A percentile compares a stretch with the other conserved stretches of the same genome.
Evolutionary conservation across 257 asterid species (phyloP).

Genomic region (Schizonepeta tenuifolia): DNA sequence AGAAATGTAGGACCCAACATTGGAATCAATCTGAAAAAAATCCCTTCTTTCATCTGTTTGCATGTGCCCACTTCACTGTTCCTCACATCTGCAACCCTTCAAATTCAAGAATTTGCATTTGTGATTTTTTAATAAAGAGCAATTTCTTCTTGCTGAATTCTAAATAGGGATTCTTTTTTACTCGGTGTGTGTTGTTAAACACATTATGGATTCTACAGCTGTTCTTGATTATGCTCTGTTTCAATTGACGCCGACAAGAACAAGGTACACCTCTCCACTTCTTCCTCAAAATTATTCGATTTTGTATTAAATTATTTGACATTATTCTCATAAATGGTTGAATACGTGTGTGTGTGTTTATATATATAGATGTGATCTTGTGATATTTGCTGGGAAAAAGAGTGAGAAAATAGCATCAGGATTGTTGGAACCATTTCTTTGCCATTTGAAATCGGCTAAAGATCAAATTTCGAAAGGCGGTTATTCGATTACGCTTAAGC

Average conservation of each 20-base stretch:
- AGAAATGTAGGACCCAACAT: slow-evolving; percentile 39
- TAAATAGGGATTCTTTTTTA: background rate
- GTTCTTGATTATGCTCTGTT: slow-evolving; percentile 74
- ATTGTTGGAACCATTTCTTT: slow-evolving; percentile 68
- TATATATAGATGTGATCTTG: slow-evolving; percentile 82
- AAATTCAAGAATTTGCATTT: slow-evolving; percentile 30
- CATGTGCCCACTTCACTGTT: slow-evolving; percentile 47
- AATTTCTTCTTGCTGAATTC: background rate
- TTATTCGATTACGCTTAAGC: slow-evolving; percentile 68
- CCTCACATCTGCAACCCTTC: slow-evolving; percentile 38
- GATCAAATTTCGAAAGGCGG: slow-evolving; percentile 87
- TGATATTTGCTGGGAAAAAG: slow-evolving; percentile 62
- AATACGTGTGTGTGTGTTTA: background rate
- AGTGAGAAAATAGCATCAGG: slow-evolving; percentile 87
- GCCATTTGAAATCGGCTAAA: slow-evolving; percentile 72
- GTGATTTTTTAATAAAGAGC: background rate
- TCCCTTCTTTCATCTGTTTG: slow-evolving; percentile 30
- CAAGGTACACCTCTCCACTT: slow-evolving; percentile 51
- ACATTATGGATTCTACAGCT: slow-evolving; percentile 61
- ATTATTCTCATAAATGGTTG: slow-evolving; percentile 25
- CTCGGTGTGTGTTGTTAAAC: slow-evolving; percentile 21
- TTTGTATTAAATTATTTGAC: slow-evolving; percentile 9
- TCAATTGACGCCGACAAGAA: slow-evolving; percentile 85
- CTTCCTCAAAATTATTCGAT: background rate
- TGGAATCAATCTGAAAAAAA: slow-evolving; percentile 30